Conservation (phyloP, 306 rosid genomes). For the Pterocarpus santalinus region DNA sequence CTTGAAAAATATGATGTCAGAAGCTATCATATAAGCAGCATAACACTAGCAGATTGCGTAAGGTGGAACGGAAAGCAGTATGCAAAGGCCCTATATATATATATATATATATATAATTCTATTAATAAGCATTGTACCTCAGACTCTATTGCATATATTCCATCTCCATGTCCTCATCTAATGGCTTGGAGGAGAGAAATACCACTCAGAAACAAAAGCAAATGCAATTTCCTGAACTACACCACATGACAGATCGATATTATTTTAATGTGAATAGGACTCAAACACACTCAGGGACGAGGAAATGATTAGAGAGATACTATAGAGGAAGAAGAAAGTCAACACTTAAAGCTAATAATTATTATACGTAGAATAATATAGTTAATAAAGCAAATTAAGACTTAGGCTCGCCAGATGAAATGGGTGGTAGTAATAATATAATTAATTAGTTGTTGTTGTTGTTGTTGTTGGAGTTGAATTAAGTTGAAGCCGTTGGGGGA, state of each 20-base stretch:
- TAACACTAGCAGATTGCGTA: background rate
- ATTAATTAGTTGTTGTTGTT: no score
- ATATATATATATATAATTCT: background rate
- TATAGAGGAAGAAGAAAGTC: conserved; percentile 12
- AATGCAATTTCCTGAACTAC: conserved; percentile 38
- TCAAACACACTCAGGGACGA: background rate
- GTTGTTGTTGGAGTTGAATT: no score
- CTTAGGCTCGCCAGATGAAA: no score
- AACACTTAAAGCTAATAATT: conserved; percentile 2
- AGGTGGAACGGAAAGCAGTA: conserved; percentile 6
- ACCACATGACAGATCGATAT: conserved; percentile 26
- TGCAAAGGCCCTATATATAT: background rate
- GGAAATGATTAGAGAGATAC: conserved; percentile 14
- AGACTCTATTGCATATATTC: conserved; percentile 16
- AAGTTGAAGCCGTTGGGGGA: background rate
- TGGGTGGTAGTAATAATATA: no score
- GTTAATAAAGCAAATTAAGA: background rate
- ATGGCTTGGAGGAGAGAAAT: conserved; percentile 31
- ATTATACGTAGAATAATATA: background rate
- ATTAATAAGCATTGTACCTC: conserved; percentile 17
- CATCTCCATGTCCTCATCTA: background rate
- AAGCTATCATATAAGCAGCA: conserved; percentile 5
- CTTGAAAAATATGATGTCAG: conserved; percentile 22
- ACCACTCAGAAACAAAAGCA: conserved; percentile 41
- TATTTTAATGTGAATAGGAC: conserved; percentile 23